These are phyloP conservation scores for Spathaspora sp. DNA, from an alignment of 805 yeast genomes.

Conservation along the genomic window DNA sequence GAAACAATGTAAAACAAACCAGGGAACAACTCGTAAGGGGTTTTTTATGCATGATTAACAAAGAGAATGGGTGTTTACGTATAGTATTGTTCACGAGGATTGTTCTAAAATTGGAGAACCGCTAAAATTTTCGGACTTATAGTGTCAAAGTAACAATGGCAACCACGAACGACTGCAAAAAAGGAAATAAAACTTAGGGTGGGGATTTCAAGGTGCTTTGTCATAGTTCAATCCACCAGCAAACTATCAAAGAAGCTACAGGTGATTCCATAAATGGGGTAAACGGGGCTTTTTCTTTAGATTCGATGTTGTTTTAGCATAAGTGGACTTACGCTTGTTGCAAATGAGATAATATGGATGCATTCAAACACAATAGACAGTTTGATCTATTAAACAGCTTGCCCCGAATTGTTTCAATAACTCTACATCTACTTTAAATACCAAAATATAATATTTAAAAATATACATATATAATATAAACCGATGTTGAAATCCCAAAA, in stretches of 20 bases:
- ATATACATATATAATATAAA: slow-evolving; percentile 18
- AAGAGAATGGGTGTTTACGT: background rate
- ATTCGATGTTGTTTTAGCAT: too few species aligned
- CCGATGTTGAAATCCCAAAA: slow-evolving; percentile 51
- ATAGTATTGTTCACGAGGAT: background rate
- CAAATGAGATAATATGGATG: too few species aligned
- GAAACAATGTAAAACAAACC: background rate
- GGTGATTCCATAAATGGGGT: too few species aligned
- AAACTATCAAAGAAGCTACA: too few species aligned
- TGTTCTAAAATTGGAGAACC: background rate
- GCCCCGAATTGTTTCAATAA: background rate
- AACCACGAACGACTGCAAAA: background rate
- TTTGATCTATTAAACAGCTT: too few species aligned
- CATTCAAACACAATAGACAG: too few species aligned
- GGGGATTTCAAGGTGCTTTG: background rate
- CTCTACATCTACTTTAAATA: background rate
- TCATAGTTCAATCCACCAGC: too few species aligned
- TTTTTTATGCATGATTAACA: background rate
- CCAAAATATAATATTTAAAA: slow-evolving; percentile 1
- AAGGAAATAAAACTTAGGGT: background rate
- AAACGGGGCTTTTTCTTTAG: too few species aligned
- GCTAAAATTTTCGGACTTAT: background rate
- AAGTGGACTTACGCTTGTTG: too few species aligned
- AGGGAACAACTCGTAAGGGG: too few species aligned
- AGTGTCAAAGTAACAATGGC: background rate